A percentile compares a stretch with the other conserved stretches of the same genome.
Evolutionary conservation across 768 basidiomycete species (phyloP).

Genomic region (Dictyophora rubrovolvata): DNA sequence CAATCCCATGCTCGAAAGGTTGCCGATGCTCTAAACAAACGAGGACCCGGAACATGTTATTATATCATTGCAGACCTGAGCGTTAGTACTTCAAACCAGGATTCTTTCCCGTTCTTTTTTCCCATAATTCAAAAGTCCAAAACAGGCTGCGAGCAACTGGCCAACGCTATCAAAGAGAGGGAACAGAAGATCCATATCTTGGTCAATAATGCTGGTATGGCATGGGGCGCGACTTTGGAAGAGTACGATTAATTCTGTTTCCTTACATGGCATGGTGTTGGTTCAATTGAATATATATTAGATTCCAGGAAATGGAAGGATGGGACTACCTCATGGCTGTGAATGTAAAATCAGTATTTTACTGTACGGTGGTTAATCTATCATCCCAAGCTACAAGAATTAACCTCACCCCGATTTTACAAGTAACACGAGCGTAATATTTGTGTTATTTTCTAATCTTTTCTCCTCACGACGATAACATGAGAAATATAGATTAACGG

Average conservation of each 20-base stretch:
- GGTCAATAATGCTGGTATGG: slow-evolving; percentile 73
- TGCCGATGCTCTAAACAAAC: slow-evolving; percentile 48
- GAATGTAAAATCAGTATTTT: slow-evolving; percentile 81
- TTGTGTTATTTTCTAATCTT: slow-evolving; percentile 3
- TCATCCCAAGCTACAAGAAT: too few species aligned
- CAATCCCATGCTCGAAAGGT: slow-evolving; percentile 25
- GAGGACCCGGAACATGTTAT: slow-evolving; percentile 49
- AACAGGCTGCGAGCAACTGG: slow-evolving; percentile 68
- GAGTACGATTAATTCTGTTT: slow-evolving; percentile 20
- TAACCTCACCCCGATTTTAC: background rate
- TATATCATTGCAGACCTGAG: slow-evolving; percentile 68
- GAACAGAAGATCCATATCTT: slow-evolving; percentile 72
- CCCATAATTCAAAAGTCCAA: slow-evolving; percentile 39
- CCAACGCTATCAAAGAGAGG: slow-evolving; percentile 53
- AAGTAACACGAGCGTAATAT: slow-evolving; percentile 49
- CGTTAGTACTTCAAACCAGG: slow-evolving; percentile 32
- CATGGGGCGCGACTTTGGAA: slow-evolving; percentile 65
- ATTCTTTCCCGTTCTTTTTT: background rate
- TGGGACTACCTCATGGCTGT: slow-evolving; percentile 80
- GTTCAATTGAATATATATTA: slow-evolving; percentile 4
- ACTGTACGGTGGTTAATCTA: slow-evolving; percentile 37
- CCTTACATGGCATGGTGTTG: background rate
- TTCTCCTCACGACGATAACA: background rate
- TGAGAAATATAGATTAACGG: slow-evolving; percentile 33
- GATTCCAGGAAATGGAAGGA: slow-evolving; percentile 68